Conservation (phyloP, 495 filamentous ascomycete genomes). For the Trichoderma gamsii region DNA sequence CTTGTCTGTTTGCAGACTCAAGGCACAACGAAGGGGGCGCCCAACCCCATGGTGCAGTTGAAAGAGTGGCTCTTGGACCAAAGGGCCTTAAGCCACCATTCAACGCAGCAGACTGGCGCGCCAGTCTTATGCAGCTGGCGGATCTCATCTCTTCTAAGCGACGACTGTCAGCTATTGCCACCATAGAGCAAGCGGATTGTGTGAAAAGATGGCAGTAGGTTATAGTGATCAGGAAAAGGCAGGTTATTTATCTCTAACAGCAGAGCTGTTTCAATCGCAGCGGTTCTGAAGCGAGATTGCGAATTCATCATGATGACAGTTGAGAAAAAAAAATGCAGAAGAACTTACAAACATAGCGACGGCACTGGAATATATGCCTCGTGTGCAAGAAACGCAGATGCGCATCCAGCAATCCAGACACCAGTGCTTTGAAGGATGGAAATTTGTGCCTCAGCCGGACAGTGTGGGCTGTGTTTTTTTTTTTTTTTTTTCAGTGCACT, state of each 20-base stretch:
- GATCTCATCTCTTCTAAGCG: constrained; percentile 10
- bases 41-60: neutral
- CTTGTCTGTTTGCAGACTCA: neutral
- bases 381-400: neutral
- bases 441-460: neutral
- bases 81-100: neutral
- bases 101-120: constrained; percentile 11
- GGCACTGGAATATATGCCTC: neutral
- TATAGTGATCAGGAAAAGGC: constrained; percentile 7
- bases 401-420: neutral
- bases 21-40: neutral
- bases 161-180: neutral
- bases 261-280: constrained; percentile 18
- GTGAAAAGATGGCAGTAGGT: neutral
- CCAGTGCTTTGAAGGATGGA: constrained; percentile 1
- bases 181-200: neutral
- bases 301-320: constrained; percentile 13
- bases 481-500: neutral
- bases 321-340: neutral
- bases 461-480: neutral
- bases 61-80: neutral
- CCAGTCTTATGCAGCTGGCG: constrained; percentile 16
- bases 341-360: constrained; percentile 16
- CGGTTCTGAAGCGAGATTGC: constrained; percentile 17
- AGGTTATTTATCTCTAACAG: constrained; percentile 15